Conservation (phyloP, 176 grass and related monocot genomes). For the Aegilops umbellulata region DNA sequence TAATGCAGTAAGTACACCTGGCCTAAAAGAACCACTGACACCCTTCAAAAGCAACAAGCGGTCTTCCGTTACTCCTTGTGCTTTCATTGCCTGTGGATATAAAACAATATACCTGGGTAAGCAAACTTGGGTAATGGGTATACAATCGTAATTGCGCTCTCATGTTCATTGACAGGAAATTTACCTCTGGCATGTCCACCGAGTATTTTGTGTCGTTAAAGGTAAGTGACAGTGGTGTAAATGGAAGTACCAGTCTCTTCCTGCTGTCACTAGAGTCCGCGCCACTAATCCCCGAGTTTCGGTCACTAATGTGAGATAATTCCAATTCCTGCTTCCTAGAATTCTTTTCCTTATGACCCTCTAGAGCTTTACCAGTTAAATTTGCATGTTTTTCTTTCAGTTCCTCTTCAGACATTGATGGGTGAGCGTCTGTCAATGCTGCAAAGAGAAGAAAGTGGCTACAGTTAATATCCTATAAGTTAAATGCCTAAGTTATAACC, state of each 20-base stretch:
- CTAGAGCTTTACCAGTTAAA: conserved; percentile 66
- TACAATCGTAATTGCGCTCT: conserved; percentile 5
- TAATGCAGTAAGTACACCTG: conserved; percentile 84
- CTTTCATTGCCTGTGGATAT: conserved; percentile 74
- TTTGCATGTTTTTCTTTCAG: conserved; percentile 77
- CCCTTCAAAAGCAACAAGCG: conserved; percentile 72
- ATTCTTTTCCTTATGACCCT: conserved; percentile 47
- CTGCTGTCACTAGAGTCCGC: conserved; percentile 34
- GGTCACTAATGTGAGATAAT: conserved; percentile 25
- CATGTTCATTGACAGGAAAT: conserved; percentile 17
- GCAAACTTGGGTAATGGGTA: conserved; percentile 2
- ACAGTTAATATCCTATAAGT: conserved; percentile 12
- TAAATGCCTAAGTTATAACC: background rate
- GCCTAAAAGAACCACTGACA: conserved; percentile 87
- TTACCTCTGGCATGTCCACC: conserved; percentile 85
- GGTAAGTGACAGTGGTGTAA: conserved; percentile 62
- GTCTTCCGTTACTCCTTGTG: conserved; percentile 70
- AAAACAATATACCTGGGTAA: conserved; percentile 29
- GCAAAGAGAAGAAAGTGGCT: conserved; percentile 9
- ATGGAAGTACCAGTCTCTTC: conserved; percentile 82
- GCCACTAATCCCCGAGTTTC: conserved; percentile 35
- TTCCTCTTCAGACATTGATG: conserved; percentile 69
- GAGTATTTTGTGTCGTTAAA: conserved; percentile 82
- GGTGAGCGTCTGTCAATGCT: conserved; percentile 66
- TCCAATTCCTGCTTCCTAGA: conserved; percentile 50